Evolutionary conservation across 352 stramenopile genomes (phyloP).

Genomic region (Sclerospora graminicola): DNA sequence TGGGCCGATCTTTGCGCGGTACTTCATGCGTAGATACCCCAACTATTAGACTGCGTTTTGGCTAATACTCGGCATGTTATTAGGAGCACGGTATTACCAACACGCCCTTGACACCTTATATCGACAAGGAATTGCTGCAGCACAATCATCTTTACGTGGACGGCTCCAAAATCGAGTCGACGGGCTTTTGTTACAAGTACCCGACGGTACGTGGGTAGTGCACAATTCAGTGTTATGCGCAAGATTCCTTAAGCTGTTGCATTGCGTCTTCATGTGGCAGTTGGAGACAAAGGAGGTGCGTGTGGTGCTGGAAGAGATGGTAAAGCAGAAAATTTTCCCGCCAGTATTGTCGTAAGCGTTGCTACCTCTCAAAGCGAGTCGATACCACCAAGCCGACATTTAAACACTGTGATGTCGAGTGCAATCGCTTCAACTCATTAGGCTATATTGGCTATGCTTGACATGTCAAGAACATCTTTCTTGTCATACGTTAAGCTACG

Average conservation of each 20-base stretch:
- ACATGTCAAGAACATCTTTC: slow-evolving; percentile 1
- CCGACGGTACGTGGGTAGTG: slow-evolving; percentile 32
- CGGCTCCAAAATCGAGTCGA: slow-evolving; percentile 68
- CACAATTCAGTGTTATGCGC: background rate
- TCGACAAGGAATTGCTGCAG: slow-evolving; percentile 80
- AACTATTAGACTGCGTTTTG: too few species aligned
- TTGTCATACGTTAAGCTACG: background rate
- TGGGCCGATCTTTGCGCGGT: slow-evolving; percentile 77
- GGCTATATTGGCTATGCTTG: slow-evolving; percentile 4
- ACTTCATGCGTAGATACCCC: slow-evolving; percentile 3
- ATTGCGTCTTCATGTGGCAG: slow-evolving; percentile 12
- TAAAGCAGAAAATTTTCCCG: slow-evolving; percentile 73
- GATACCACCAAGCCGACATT: slow-evolving; percentile 1
- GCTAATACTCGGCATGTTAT: slow-evolving; percentile 6
- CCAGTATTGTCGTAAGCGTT: slow-evolving; percentile 39
- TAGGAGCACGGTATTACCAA: slow-evolving; percentile 72
- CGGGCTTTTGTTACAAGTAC: slow-evolving; percentile 65
- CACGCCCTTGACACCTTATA: slow-evolving; percentile 80
- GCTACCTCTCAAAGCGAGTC: background rate
- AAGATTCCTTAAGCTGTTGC: background rate
- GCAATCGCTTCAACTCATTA: slow-evolving; percentile 5
- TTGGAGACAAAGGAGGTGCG: slow-evolving; percentile 49
- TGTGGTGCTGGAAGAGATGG: slow-evolving; percentile 55
- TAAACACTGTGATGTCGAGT: slow-evolving; percentile 1
- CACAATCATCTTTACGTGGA: slow-evolving; percentile 77